Conservation (phyloP, 164 flowering plant genomes). For the Sextonia rubra region DNA sequence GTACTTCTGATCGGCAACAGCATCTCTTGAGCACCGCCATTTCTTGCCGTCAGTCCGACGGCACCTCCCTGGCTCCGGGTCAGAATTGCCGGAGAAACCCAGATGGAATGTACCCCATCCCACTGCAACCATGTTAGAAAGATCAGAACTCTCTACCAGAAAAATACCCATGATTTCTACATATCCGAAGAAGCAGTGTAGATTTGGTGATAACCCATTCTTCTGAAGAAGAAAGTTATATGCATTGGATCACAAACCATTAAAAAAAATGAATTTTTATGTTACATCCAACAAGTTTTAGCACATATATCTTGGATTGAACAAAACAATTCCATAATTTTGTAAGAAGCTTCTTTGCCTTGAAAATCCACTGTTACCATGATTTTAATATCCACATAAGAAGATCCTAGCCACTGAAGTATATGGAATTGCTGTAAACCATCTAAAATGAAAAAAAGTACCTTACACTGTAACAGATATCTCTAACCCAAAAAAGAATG, state of each 20-base stretch:
- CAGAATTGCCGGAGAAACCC: constrained; percentile 70
- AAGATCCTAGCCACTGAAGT: not conserved
- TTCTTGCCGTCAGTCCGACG: constrained; percentile 96
- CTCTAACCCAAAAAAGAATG: no score
- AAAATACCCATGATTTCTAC: not conserved
- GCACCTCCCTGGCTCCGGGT: constrained; percentile 97
- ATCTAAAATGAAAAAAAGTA: not conserved
- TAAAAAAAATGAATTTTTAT: not conserved
- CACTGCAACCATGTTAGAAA: constrained; percentile 27
- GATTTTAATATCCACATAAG: not conserved
- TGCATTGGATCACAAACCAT: no score
- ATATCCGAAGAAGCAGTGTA: not conserved
- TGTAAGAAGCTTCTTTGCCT: no score
- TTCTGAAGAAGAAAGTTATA: not conserved
- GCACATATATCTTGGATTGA: not conserved
- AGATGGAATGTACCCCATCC: constrained; percentile 94
- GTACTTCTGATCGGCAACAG: constrained; percentile 88
- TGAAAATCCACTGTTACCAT: not conserved
- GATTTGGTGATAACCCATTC: not conserved
- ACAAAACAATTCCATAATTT: no score
- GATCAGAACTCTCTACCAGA: not conserved
- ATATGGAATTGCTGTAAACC: not conserved
- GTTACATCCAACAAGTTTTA: not conserved
- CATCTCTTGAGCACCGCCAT: constrained; percentile 98
- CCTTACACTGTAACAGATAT: not conserved